These are phyloP conservation scores for Artemisia annua DNA, from an alignment of 129 eudicot genomes.

Conservation along the genomic window DNA sequence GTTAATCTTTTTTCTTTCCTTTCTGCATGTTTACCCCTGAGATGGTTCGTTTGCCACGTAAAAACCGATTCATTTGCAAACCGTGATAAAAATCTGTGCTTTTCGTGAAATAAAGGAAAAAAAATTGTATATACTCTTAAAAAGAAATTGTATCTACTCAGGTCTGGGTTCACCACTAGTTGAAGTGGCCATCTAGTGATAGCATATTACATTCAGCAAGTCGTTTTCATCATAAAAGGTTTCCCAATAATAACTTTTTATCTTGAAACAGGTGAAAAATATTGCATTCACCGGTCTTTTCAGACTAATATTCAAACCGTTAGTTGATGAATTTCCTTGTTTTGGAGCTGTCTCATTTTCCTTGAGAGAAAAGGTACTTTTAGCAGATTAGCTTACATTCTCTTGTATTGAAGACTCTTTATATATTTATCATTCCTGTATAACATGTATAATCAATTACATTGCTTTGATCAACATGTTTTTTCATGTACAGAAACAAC, in stretches of 20 bases:
- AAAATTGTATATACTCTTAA: too few relatives aligned
- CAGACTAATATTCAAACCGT: constrained; percentile 81
- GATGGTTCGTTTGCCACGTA: too few relatives aligned
- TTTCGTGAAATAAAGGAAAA: too few relatives aligned
- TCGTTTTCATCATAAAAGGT: not conserved
- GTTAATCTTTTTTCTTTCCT: too few relatives aligned
- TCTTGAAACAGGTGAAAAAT: constrained; percentile 65
- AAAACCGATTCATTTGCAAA: too few relatives aligned
- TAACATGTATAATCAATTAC: not conserved
- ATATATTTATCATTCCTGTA: not conserved
- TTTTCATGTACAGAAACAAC: constrained; percentile 37
- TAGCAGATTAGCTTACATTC: not conserved
- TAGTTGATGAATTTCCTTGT: constrained; percentile 89
- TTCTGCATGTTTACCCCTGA: too few relatives aligned
- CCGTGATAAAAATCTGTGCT: too few relatives aligned
- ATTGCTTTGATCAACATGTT: not conserved
- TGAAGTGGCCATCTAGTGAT: not conserved
- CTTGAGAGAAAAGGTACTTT: constrained; percentile 76
- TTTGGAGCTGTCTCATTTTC: constrained; percentile 89
- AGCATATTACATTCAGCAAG: not conserved
- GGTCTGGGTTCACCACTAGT: not conserved
- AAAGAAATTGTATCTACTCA: too few relatives aligned
- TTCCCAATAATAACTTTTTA: not conserved
- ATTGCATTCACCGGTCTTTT: constrained; percentile 93
- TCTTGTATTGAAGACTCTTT: constrained; percentile 5